These are phyloP conservation scores for Urostyla sp. DNA, from an alignment of 73 alveolate species.

Conservation along the genomic window DNA sequence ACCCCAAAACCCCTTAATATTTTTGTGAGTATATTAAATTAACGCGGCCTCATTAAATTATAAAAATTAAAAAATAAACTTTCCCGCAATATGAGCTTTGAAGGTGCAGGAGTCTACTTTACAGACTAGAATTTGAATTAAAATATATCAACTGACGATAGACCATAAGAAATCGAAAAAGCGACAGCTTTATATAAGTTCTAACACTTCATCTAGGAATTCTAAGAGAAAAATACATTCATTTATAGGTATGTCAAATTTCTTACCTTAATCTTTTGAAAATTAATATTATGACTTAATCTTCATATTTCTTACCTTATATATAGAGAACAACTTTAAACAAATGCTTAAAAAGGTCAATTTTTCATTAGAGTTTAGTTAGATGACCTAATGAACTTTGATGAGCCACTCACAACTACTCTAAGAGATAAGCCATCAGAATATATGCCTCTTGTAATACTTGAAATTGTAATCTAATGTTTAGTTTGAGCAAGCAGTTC, in stretches of 20 bases:
- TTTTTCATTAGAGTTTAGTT: conserved; percentile 69
- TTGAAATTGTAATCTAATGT: neutral
- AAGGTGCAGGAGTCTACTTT: conserved; percentile 57
- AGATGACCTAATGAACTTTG: conserved; percentile 66
- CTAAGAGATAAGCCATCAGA: conserved; percentile 66
- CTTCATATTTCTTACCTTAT: no score
- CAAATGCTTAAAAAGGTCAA: conserved; percentile 60
- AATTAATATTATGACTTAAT: neutral
- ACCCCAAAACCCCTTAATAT: neutral
- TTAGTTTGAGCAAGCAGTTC: conserved; percentile 71
- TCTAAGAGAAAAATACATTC: conserved; percentile 52
- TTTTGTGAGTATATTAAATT: neutral
- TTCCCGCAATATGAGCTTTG: conserved; percentile 53
- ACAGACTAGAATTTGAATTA: conserved; percentile 62
- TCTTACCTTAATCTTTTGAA: neutral
- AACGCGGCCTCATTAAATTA: neutral
- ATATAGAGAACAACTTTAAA: conserved; percentile 69
- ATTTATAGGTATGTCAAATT: conserved; percentile 62
- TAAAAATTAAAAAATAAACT: neutral
- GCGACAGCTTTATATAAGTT: conserved; percentile 61
- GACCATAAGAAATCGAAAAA: conserved; percentile 4
- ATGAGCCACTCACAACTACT: conserved; percentile 46
- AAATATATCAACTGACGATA: conserved; percentile 11
- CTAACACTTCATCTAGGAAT: conserved; percentile 63
- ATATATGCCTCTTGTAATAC: conserved; percentile 66